Evolutionary conservation across 768 basidiomycete species (phyloP).

Genomic region (Xanthoconium purpureum): DNA sequence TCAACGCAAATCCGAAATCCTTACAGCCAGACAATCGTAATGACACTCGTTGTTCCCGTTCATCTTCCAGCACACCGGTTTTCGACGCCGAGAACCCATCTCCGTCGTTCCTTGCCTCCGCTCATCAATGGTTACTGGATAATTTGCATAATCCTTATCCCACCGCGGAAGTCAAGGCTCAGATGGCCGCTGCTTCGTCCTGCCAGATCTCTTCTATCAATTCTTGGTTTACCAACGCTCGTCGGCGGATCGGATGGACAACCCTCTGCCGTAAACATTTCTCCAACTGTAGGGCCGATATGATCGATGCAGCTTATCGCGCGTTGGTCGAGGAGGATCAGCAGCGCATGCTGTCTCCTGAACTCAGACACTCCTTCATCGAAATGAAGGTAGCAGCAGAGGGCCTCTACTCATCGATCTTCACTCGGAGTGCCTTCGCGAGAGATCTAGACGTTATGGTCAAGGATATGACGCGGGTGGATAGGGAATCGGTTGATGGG

Average conservation of each 20-base stretch:
- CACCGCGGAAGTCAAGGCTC: conserved; percentile 23
- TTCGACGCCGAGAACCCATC: rapidly evolving
- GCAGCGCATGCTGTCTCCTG: conserved; percentile 2
- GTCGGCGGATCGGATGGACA: conserved; percentile 56
- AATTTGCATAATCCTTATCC: conserved; percentile 57
- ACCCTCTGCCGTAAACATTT: conserved; percentile 32
- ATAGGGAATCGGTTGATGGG: background rate
- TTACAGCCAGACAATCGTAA: background rate
- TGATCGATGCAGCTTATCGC: conserved; percentile 28
- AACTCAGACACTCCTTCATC: conserved; percentile 26
- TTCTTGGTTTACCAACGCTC: conserved; percentile 46
- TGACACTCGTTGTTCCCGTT: background rate
- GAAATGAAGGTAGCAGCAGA: conserved; percentile 32
- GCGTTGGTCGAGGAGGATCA: conserved; percentile 27
- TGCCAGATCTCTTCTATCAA: conserved; percentile 33
- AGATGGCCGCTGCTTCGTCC: conserved; percentile 19
- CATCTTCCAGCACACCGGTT: background rate
- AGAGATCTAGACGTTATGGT: conserved; percentile 29
- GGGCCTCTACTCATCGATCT: conserved; percentile 29
- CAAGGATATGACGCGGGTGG: conserved; percentile 25
- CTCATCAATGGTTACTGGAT: conserved; percentile 41
- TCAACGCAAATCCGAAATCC: background rate
- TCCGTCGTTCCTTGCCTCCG: conserved; percentile 6
- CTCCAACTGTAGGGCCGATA: conserved; percentile 23
- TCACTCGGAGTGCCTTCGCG: conserved; percentile 28